phyloP scores from a whole-genome alignment of 371 early-diverging fungal genomes.

The Rhizopus sp. region DNA sequence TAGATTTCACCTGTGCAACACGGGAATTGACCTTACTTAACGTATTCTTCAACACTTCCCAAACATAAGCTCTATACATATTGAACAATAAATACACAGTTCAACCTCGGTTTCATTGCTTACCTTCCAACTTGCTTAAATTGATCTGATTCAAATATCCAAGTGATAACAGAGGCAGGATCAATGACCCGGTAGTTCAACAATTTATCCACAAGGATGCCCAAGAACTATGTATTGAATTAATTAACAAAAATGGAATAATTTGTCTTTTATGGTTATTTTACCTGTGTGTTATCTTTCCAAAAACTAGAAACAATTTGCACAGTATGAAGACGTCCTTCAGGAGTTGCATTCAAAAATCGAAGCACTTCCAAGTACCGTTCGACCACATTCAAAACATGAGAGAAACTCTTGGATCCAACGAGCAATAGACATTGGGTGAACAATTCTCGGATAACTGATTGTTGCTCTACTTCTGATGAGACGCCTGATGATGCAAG shows the following conservation, averaged over 20 bases:
- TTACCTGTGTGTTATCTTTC: constrained; percentile 75
- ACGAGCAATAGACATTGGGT: constrained; percentile 80
- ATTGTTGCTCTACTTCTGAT: constrained; percentile 42
- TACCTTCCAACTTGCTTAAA: constrained; percentile 58
- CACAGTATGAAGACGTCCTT: constrained; percentile 70
- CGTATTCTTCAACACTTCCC: constrained; percentile 25
- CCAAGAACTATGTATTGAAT: constrained; percentile 63
- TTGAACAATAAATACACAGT: not conserved
- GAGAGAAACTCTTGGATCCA: constrained; percentile 93
- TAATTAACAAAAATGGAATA: not conserved
- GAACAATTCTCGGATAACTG: constrained; percentile 68
- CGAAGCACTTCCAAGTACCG: constrained; percentile 73
- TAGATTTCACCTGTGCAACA: constrained; percentile 71
- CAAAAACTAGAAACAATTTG: constrained; percentile 81
- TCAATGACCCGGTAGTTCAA: constrained; percentile 92
- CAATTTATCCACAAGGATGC: constrained; percentile 88
- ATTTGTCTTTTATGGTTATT: not conserved
- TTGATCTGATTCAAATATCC: constrained; percentile 69
- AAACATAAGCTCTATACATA: constrained; percentile 5
- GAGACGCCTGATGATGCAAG: constrained; percentile 30
- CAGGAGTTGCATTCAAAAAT: constrained; percentile 57
- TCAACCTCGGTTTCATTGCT: not conserved
- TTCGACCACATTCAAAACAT: constrained; percentile 89
- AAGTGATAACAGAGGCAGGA: constrained; percentile 74
- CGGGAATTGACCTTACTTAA: constrained; percentile 82